Evolutionary conservation across 2,329 filamentous ascomycete genomes (phyloP), one percentile per base, ranked within the genome.

Genomic region (Kalmusia sp.): DNA sequence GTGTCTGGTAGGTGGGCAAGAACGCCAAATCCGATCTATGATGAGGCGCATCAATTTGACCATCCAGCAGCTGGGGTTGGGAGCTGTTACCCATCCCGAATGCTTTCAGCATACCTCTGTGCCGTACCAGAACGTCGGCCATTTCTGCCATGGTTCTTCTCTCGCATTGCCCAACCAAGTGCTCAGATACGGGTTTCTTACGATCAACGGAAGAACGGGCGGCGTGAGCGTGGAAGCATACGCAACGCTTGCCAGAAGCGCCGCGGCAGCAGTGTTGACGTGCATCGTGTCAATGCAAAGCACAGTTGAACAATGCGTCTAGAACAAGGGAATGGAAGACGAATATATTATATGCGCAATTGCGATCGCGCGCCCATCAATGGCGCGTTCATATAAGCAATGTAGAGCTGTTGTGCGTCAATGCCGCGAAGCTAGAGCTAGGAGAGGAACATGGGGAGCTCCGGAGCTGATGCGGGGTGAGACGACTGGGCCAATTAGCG

Each of bases 51-150:
- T 70, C 21, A 70, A 61, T 48, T 39, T 28, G 2, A 9, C 3
- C 14, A 12, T 3, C 6, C n/a, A 9, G 12, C 2, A 4, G 38
- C 14, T 9, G 7, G 24, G 24, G 8, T 9, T 8, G 38, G 24
- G 24, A 43, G 40, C 40, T 22, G 27, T 43, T n/a, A 28, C 21
- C 38, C 21, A 28, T 27, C 24, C 38, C 27, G n/a, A 27, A 22
- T 33, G 11, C 21, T n/a, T 37, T 15, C 30, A 40, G 47, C 57
- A 28, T 72, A 85, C 81, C 69, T 88, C 82, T 65, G 86, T 80
- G 28, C 90, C 89, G 6, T 88, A 90, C 81, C 87, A 93, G 72
- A 93, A 92, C 72, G 93, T 93, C 21, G 92, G 92, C 92, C 92
- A 96, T 75, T 85, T 84, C 49, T 86, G 83, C 91, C 91, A 96